Conservation (phyloP, 2,329 filamentous ascomycete species). For the Fusarium penzigii region DNA sequence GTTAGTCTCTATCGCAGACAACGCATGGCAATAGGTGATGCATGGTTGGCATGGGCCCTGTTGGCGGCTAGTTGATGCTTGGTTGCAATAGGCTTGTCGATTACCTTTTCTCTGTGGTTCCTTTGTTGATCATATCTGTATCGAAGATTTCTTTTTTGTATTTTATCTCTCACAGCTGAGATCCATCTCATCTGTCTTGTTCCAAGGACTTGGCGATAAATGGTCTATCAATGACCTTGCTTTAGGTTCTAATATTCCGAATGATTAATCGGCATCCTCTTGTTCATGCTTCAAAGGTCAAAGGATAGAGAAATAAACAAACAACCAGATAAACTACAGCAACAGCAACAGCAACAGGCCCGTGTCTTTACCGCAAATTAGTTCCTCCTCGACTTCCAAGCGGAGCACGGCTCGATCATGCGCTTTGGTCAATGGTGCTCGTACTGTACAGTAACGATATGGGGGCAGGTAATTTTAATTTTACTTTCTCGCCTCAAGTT, state of each 20-base stretch:
- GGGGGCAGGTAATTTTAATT: neutral
- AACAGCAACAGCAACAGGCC: neutral
- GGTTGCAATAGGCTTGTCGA: neutral
- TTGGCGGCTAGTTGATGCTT: neutral
- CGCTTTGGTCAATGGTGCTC: neutral
- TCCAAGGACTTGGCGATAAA: no score
- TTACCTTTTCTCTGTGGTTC: neutral
- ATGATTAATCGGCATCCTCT: no score
- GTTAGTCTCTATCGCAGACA: neutral
- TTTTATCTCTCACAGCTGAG: no score
- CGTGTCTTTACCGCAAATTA: neutral
- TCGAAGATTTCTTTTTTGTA: no score
- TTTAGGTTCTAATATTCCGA: no score
- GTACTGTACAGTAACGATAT: no score
- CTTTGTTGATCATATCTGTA: no score
- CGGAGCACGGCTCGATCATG: neutral
- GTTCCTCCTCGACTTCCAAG: neutral
- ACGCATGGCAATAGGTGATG: neutral
- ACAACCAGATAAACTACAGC: neutral
- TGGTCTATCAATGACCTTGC: no score
- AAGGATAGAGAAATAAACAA: neutral
- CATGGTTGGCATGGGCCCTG: neutral
- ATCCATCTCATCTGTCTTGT: no score
- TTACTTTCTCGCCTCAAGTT: neutral
- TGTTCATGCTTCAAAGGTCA: no score